phyloP scores from a whole-genome alignment of 129 eudicot genomes.

The Deinandra increscens region DNA sequence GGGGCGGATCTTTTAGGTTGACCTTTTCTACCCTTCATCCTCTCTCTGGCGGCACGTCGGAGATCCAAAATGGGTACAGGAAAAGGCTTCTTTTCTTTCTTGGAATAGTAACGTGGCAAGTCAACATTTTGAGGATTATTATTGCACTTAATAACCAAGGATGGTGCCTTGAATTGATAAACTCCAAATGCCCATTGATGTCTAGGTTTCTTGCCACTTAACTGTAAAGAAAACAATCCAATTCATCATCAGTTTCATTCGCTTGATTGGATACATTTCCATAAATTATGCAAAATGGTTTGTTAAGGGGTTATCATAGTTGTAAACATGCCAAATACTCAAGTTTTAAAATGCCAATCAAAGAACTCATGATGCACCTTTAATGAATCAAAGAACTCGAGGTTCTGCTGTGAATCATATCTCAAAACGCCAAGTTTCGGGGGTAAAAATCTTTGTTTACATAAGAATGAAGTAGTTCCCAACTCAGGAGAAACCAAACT shows the following conservation, averaged over 20 bases:
- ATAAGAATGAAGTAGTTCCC: conserved; percentile 29
- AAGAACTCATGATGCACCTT: conserved; percentile 38
- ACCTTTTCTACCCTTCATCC: conserved; percentile 68
- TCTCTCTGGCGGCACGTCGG: conserved; percentile 88
- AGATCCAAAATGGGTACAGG: conserved; percentile 87
- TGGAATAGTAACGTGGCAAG: conserved; percentile 76
- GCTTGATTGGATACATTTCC: not conserved
- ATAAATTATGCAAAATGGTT: not conserved
- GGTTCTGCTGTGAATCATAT: conserved; percentile 25
- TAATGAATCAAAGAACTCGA: conserved; percentile 42
- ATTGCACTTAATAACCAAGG: conserved; percentile 48
- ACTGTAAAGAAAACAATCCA: conserved; percentile 38
- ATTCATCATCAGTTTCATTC: not conserved
- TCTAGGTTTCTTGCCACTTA: conserved; percentile 34
- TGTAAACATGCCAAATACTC: not conserved
- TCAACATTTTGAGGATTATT: conserved; percentile 91
- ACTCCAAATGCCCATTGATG: conserved; percentile 28
- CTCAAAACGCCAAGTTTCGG: conserved; percentile 37
- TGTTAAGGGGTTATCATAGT: not conserved
- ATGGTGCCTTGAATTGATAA: conserved; percentile 23
- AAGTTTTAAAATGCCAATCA: not conserved
- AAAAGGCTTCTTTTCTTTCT: conserved; percentile 85
- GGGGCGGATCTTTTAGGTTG: conserved; percentile 56
- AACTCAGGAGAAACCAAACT: conserved; percentile 40
- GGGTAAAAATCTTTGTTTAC: conserved; percentile 23